Base-by-base conservation (phyloP, 352 stramenopile genomes). In the Phytophthora sansomeana region DNA sequence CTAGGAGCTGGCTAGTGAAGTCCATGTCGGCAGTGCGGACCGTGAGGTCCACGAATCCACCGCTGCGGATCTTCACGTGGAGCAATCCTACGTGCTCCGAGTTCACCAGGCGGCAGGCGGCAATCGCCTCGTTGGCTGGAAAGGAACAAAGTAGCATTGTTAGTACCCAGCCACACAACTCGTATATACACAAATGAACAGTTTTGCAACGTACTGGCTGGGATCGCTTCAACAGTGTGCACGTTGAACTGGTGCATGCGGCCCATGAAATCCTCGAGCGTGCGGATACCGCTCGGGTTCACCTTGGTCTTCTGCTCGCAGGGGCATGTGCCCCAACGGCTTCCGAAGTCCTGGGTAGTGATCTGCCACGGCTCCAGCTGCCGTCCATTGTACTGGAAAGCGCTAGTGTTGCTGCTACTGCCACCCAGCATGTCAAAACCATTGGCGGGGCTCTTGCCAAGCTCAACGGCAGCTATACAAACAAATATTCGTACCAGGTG, bases 291-390 rank as follows among this genome's bases (percentile, higher is more conserved):
- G 64, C 81, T 91, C 42, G 87, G 83, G 49, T 86, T 88, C 28
- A 96, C 83, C 72, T 92, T 95, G 26, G 74, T 81, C 67, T 96
- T 96, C 74, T 92, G 88, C 60, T 96, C 89, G 48, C 77, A 91
- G 0, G 84, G 85, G 36, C 85, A 95, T 10, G 87, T 82, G 30
- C 87, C 87, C 89, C 89, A 96, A 44, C 87, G 85, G 4, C 63
- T 73, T 41, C 87, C 89, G 84, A 96, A 96, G 72, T 96, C 87
- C 66, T 92, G 85, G 9, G 89, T 96, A 19, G 85, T 94, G 63
- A 96, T 95, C 68, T 88, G 79, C 85, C 86, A 95, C 50, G 87
- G 72, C 75, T 96, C 85, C 7, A 96, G 55, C 28, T 80, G 51
- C 16, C 85, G 88, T 11, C 88, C 87, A 47, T 94, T 93, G 70